Evolutionary conservation across 2,329 filamentous ascomycete species (phyloP), one percentile per base, ranked within the genome.

Genomic region (Alternaria gansuensis): DNA sequence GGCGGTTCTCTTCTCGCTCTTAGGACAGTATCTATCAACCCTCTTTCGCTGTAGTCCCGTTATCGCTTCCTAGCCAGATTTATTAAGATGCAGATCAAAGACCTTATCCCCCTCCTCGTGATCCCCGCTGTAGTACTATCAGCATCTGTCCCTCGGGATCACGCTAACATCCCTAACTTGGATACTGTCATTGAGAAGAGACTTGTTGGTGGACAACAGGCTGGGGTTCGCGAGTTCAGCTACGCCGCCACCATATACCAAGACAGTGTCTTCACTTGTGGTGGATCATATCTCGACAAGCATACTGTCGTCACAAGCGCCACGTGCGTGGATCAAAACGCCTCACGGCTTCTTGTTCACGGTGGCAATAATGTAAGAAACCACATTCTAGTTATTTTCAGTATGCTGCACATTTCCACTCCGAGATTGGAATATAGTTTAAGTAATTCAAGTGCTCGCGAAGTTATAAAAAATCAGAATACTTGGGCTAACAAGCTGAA

Each of bases 231-330:
- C 41, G 71, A 74, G n/a, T 70, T 70, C 52, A 70, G 70, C 54
- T 74, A 62, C 69, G 71, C 73, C 40, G 67, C 68, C 64, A 64
- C 61, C 29, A 17, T 17, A 17, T 17, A 1, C 17, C 17, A 17
- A 17, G 17, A 17, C 2, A 17, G 2, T 17, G 17, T 17, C 56
- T 63, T 67, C 65, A 17, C 17, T 17, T 74, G 71, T 52, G 71
- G 71, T 61, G 71, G 69, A 23, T 59, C 68, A n/a, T 60, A 73
- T 13, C n/a, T 74, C 44, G 67, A 74, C 61, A 62, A 59, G 34
- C 66, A 68, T 68, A 74, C 71, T 6, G 65, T 74, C 44, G 41
- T 74, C 48, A 72, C 70, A 4, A 70, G 70, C 26, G 70, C 63
- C 17, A 17, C 17, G 17, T 17, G 17, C 17, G 63, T 62, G 4